Evolutionary conservation across 352 stramenopile genomes (phyloP).

Genomic region (Pythium utonaiense): DNA sequence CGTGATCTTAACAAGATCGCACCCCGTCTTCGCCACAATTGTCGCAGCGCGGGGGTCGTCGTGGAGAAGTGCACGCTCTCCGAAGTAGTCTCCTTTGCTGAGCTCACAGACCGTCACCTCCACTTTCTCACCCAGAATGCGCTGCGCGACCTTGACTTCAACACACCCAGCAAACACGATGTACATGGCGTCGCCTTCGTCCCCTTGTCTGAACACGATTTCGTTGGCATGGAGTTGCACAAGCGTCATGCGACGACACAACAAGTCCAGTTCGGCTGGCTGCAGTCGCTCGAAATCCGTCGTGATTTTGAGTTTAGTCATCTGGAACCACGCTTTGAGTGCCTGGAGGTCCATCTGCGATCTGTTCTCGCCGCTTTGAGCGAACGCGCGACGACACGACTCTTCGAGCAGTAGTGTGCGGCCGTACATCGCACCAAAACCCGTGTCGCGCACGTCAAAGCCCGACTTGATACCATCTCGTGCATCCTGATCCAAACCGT

Average conservation of each 20-base stretch:
- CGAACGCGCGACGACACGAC: constrained; percentile 56
- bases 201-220: constrained; percentile 61
- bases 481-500: constrained; percentile 11
- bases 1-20: constrained; percentile 63
- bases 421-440: constrained; percentile 39
- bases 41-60: constrained; percentile 62
- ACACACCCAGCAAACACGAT: constrained; percentile 62
- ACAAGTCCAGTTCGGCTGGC: constrained; percentile 49
- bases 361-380: constrained; percentile 44
- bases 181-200: constrained; percentile 73
- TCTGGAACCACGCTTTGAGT: constrained; percentile 70
- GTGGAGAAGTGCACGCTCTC: constrained; percentile 57
- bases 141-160: constrained; percentile 58
- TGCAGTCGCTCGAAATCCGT: constrained; percentile 66
- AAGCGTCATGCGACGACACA: constrained; percentile 58
- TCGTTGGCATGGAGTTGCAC: constrained; percentile 47
- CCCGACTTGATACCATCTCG: constrained; percentile 32
- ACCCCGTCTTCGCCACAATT: constrained; percentile 46
- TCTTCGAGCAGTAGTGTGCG: constrained; percentile 68
- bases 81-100: constrained; percentile 67
- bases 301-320: constrained; percentile 72
- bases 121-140: constrained; percentile 53
- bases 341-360: constrained; percentile 56
- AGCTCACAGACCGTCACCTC: constrained; percentile 69
- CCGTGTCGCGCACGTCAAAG: constrained; percentile 37